Evolutionary conservation across 306 rosid genomes (phyloP).

Genomic region (Cucurbita moschata): DNA sequence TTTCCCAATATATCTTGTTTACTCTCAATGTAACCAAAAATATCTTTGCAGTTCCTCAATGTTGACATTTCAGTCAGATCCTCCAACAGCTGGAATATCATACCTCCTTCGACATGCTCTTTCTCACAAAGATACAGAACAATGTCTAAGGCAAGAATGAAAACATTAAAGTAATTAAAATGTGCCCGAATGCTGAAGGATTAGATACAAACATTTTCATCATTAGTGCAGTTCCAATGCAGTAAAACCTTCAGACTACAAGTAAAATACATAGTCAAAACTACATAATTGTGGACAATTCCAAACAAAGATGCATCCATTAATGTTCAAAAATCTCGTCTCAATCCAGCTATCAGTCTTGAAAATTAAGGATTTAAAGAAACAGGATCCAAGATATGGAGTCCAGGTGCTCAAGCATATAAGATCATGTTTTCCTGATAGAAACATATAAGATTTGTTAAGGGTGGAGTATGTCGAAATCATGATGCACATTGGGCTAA

Average conservation of each 20-base stretch:
- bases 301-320: background rate
- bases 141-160: constrained; percentile 33
- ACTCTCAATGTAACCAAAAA: constrained; percentile 91
- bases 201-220: background rate
- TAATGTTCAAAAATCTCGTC: background rate
- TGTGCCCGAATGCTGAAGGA: background rate
- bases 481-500: background rate
- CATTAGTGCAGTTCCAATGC: background rate
- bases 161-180: background rate
- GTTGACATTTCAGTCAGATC: constrained; percentile 99
- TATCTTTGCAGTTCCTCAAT: constrained; percentile 91
- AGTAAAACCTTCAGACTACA: background rate
- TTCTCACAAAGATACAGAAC: constrained; percentile 91
- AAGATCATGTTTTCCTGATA: background rate
- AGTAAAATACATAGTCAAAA: background rate
- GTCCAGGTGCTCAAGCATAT: background rate
- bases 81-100: constrained; percentile 94
- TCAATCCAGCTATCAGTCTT: background rate
- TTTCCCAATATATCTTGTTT: constrained; percentile 90
- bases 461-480: background rate
- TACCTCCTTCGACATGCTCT: constrained; percentile 92
- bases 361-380: background rate
- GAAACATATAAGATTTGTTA: background rate
- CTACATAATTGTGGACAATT: background rate
- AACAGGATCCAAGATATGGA: background rate